These are phyloP conservation scores for Cordyceps tenuipes DNA, from an alignment of 2,329 filamentous ascomycete species.

Conservation along the genomic window DNA sequence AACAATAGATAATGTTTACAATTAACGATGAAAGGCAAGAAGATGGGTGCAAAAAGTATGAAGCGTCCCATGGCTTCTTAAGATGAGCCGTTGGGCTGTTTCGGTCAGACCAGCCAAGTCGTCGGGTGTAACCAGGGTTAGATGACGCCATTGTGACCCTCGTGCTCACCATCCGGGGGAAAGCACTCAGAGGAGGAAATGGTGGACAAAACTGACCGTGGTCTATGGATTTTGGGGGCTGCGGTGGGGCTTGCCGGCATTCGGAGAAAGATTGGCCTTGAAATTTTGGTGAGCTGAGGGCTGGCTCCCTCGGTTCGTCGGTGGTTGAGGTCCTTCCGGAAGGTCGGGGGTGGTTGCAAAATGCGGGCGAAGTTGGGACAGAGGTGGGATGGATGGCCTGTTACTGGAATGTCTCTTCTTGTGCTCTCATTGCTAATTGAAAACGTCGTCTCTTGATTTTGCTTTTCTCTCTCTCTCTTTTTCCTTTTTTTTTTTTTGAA, in stretches of 20 bases:
- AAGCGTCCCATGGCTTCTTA: too few species aligned
- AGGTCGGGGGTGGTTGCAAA: not conserved
- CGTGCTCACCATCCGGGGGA: slow-evolving; percentile 6
- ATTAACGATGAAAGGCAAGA: not conserved
- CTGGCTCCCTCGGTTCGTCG: slow-evolving; percentile 9
- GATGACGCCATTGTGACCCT: slow-evolving; percentile 12
- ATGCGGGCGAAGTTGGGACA: not conserved
- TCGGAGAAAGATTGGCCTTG: not conserved
- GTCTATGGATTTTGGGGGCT: not conserved
- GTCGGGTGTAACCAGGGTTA: slow-evolving; percentile 2
- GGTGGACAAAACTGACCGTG: not conserved
- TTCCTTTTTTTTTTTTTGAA: too few species aligned
- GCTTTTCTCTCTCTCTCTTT: not conserved
- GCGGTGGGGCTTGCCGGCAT: not conserved
- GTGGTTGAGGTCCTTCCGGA: slow-evolving; percentile 5
- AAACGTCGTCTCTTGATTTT: not conserved
- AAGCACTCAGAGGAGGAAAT: slow-evolving; percentile 2
- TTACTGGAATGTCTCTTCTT: not conserved
- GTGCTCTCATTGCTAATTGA: too few species aligned
- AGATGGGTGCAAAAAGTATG: not conserved
- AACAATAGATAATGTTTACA: not conserved
- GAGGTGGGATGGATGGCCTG: not conserved
- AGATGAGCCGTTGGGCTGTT: too few species aligned
- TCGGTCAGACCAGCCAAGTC: too few species aligned
- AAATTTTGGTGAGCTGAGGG: not conserved